These are phyloP conservation scores for Umbelopsis isabellina DNA, from an alignment of 192 early-diverging fungal species.

Conservation along the genomic window DNA sequence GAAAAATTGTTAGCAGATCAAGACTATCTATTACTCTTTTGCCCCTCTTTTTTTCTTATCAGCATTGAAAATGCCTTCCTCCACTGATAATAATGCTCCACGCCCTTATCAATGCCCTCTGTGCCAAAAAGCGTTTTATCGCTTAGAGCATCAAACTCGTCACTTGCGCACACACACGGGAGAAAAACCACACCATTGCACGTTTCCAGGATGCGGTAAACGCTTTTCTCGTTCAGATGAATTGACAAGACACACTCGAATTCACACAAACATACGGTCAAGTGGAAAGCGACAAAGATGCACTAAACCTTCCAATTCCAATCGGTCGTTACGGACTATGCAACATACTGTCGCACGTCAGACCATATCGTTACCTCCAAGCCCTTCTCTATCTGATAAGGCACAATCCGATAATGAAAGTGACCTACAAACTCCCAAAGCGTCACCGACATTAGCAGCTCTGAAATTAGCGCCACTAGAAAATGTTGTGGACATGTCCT, in stretches of 20 bases:
- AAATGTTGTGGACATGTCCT: neutral
- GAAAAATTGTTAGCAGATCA: neutral
- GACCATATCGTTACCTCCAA: slow-evolving; percentile 19
- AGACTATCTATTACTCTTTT: neutral
- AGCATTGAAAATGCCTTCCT: slow-evolving; percentile 25
- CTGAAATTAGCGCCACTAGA: slow-evolving; percentile 34
- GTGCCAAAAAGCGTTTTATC: slow-evolving; percentile 75
- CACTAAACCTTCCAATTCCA: slow-evolving; percentile 3
- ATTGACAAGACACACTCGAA: slow-evolving; percentile 58
- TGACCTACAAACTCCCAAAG: slow-evolving; percentile 24
- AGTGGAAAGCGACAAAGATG: slow-evolving; percentile 40
- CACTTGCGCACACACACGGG: slow-evolving; percentile 90
- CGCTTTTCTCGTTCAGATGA: slow-evolving; percentile 88
- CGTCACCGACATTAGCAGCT: slow-evolving; percentile 20
- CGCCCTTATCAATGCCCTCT: slow-evolving; percentile 65
- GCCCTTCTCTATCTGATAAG: slow-evolving; percentile 22
- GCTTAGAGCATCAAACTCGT: slow-evolving; percentile 84
- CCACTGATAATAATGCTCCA: slow-evolving; percentile 41
- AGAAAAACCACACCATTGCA: slow-evolving; percentile 83
- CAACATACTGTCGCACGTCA: slow-evolving; percentile 21
- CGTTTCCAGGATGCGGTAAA: slow-evolving; percentile 69
- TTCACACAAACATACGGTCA: slow-evolving; percentile 50
- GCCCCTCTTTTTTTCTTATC: slow-evolving; percentile 15
- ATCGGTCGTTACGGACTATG: neutral
- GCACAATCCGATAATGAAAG: slow-evolving; percentile 27